These are phyloP conservation scores for Colletotrichum godetiae DNA, from an alignment of 2,329 filamentous ascomycete genomes.

Conservation along the genomic window DNA sequence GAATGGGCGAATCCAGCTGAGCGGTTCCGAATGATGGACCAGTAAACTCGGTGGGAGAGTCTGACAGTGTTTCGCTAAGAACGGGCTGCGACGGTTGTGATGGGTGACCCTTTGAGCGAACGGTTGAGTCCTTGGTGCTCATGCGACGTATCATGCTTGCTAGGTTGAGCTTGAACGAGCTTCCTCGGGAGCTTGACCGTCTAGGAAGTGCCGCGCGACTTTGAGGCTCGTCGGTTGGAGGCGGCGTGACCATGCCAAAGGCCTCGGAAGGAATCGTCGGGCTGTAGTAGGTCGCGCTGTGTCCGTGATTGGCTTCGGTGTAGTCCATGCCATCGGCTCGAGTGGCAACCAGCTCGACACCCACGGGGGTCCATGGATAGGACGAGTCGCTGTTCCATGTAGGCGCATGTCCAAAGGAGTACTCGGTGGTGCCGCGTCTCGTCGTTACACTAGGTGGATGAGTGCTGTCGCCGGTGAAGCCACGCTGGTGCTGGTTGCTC, in stretches of 20 bases:
- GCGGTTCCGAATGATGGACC: conserved; percentile 1
- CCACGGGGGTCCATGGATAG: conserved; percentile 29
- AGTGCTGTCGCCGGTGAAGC: conserved; percentile 17
- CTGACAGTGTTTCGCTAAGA: conserved; percentile 35
- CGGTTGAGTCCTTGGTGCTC: conserved; percentile 37
- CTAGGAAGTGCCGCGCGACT: conserved; percentile 30
- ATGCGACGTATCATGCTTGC: conserved; percentile 49
- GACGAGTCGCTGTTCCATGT: conserved; percentile 35
- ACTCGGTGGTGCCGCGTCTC: conserved; percentile 28
- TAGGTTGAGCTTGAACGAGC: conserved; percentile 49
- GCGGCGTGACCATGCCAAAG: conserved; percentile 51
- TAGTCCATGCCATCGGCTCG: conserved; percentile 37
- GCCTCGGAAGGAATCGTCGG: conserved; percentile 53
- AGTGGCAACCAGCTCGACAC: conserved; percentile 33
- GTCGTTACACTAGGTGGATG: conserved; percentile 23
- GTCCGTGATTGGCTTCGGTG: conserved; percentile 33
- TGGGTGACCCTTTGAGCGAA: conserved; percentile 12
- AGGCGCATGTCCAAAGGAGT: conserved; percentile 23
- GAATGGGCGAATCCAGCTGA: conserved; percentile 26
- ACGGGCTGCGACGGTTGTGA: conserved; percentile 19
- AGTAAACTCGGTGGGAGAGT: conserved; percentile 45
- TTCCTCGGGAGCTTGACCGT: conserved; percentile 45
- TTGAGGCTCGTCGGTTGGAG: conserved; percentile 36
- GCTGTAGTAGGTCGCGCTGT: conserved; percentile 55
- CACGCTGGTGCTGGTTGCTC: conserved; percentile 20